Evolutionary conservation across 2,329 filamentous ascomycete species (phyloP), one percentile per base, ranked within the genome.

Genomic region (Monosporascus sp.): DNA sequence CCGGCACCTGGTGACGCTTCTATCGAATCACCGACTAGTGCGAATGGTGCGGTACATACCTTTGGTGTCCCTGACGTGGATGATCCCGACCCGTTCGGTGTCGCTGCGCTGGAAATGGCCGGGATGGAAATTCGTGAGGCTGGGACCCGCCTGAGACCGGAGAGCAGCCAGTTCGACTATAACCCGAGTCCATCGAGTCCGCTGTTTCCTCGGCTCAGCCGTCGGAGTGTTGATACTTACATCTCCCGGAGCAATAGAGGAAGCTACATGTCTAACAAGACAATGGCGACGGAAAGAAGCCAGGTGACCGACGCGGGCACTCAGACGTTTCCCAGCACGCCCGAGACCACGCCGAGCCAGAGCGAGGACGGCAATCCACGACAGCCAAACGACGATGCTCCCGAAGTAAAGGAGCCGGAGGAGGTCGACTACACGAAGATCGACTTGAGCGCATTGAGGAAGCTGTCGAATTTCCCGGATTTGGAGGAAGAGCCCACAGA

Each of bases 71-170:
- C 90, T 1, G 84, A 86, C 57, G 72, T 76, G 3, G 84, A 91
- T 51, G 93, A 97, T 62, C 91, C 92, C 0, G 93, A 97, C 67
- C 93, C 93, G 0, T 97, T 89, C 65, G 93, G 93, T 24, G 88
- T 97, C 25, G 81, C 92, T 58, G 92, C 93, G 7, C 74, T 97
- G n/a, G 90, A 96, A 66, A 86, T 90, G 74, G 89, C 91, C 55
- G 93, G 93, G 2, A 75, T 97, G 52, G 89, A 93, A 62, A 94
- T 97, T 59, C 83, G 89, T 50, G 92, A 97, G 72, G 92, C 92
- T n/a, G 91, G 90, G 36, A 87, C 86, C 2, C 82, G 84, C 48
- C 77, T 82, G 51, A 79, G 90, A 51, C 90, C 91, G 2, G 78
- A 82, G 24, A 90, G 86, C 73, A 90, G 86, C 53, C 83, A 88